Conservation (phyloP, 352 stramenopile species). For the Globisporangium ultimum region DNA sequence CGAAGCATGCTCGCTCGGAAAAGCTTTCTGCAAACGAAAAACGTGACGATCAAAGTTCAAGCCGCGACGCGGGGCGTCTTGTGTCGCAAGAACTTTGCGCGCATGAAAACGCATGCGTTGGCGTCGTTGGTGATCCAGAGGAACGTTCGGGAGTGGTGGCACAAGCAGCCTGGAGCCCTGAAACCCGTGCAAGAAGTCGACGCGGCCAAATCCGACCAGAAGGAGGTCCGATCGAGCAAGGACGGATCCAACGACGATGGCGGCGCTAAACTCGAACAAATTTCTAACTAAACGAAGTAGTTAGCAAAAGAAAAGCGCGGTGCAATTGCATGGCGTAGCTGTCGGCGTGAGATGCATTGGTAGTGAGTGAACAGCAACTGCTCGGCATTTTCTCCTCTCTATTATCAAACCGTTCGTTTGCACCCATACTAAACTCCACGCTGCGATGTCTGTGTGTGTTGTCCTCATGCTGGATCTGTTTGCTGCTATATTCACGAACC, state of each 20-base stretch:
- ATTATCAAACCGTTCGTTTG: too few species aligned
- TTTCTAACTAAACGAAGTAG: too few species aligned
- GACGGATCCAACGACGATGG: neutral
- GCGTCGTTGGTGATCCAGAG: slow-evolving; percentile 83
- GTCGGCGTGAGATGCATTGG: too few species aligned
- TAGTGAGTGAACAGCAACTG: too few species aligned
- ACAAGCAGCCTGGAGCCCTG: slow-evolving; percentile 41
- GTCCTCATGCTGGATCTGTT: slow-evolving; percentile 14
- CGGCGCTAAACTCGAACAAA: too few species aligned
- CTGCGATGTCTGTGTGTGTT: neutral
- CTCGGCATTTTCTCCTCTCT: too few species aligned
- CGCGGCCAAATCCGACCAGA: neutral
- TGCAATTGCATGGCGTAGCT: too few species aligned
- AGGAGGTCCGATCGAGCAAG: neutral
- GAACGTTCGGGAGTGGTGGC: slow-evolving; percentile 84
- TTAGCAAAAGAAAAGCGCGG: too few species aligned
- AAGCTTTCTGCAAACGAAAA: slow-evolving; percentile 82
- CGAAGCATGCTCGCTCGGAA: slow-evolving; percentile 79
- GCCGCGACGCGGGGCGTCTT: slow-evolving; percentile 76
- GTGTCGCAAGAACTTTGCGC: slow-evolving; percentile 83
- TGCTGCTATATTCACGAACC: slow-evolving; percentile 14
- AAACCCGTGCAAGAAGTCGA: neutral
- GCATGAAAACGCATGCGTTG: slow-evolving; percentile 82
- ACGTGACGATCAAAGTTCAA: slow-evolving; percentile 85
- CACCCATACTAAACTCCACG: too few species aligned